Evolutionary conservation across 1,284 basidiomycete species (phyloP), one percentile per base, ranked within the genome.

Genomic region (Cutaneotrichosporon cavernicola): DNA sequence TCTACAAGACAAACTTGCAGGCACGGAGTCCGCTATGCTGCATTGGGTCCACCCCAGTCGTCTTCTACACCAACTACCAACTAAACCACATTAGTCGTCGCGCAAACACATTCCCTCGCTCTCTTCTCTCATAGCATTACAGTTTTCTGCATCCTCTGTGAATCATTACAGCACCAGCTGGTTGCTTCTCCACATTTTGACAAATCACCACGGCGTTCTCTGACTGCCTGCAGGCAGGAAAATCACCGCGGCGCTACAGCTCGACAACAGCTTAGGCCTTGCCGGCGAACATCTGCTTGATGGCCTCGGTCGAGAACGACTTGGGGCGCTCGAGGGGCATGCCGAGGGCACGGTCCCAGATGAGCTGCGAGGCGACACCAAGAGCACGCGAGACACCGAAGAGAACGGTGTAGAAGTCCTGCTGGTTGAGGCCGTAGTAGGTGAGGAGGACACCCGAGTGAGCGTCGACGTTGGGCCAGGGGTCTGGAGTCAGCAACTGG

Each of bases 321-420:
- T 82, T 82, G 71, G 80, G 80, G 66, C 80, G 72, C 72, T 81
- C 79, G 69, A 81, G 76, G 67, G 79, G 79, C 78, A 80, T 79
- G 83, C 92, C 93, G 74, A 95, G 89, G 52, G 91, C 94, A 82
- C 95, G 91, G 81, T 97, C 94, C 91, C 92, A 97, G 76, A 93
- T 92, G 72, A 93, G 85, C 79, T 93, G 91, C 51, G 92, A 88
- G 63, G 88, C 87, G 64, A 93, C 91, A 85, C 92, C 92, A 72
- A 94, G 91, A 16, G 92, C 91, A 78, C 92, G 89, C 36, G 93
- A 96, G 56, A 97, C 92, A 85, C 95, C 95, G 81, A 98, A 98
- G 69, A 98, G 86, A 67, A 97, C 94, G 67, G 92, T 97, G 85
- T 96, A 96, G 85, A 90, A 96, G 78, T 91, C 86, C 88, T 94